Conservation (phyloP, 768 basidiomycete species). For the Collybia mongolica region DNA sequence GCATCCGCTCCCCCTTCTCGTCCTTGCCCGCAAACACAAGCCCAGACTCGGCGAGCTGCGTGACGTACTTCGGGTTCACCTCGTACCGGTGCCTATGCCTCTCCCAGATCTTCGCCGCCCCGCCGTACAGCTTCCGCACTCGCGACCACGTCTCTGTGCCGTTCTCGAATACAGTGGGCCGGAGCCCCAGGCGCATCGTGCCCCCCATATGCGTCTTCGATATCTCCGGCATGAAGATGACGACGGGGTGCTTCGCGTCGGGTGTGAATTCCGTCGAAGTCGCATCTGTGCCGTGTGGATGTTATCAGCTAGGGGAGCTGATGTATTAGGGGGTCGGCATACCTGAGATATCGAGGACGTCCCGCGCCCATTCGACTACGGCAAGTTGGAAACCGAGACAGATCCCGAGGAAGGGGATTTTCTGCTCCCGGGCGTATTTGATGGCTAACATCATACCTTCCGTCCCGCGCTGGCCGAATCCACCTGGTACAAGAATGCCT, state of each 20-base stretch:
- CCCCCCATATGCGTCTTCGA: constrained; percentile 98
- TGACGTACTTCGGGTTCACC: constrained; percentile 88
- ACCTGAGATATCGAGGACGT: constrained; percentile 74
- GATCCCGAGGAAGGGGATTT: constrained; percentile 93
- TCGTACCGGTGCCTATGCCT: constrained; percentile 94
- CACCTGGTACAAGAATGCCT: constrained; percentile 96
- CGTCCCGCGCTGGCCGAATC: constrained; percentile 90
- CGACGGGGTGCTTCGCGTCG: constrained; percentile 62
- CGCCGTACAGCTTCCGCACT: constrained; percentile 80
- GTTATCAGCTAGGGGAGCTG: constrained; percentile 2
- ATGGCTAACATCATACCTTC: constrained; percentile 99
- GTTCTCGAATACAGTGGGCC: constrained; percentile 88
- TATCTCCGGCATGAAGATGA: constrained; percentile 99
- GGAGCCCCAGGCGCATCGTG: constrained; percentile 98
- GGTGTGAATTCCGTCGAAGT: constrained; percentile 81
- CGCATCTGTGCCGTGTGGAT: constrained; percentile 54
- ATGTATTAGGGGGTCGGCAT: constrained; percentile 13
- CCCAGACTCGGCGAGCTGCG: constrained; percentile 66
- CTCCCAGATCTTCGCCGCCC: constrained; percentile 85
- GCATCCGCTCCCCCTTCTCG: constrained; percentile 97
- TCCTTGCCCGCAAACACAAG: constrained; percentile 77
- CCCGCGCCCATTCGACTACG: constrained; percentile 92
- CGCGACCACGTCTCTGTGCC: constrained; percentile 71
- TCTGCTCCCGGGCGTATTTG: constrained; percentile 94
- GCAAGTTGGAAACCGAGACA: constrained; percentile 98